Percentiles rank a stretch among this genome's conserved stretches.
phyloP scores from a whole-genome alignment of 176 grass and related monocot species.

The Oryza meyeriana region DNA sequence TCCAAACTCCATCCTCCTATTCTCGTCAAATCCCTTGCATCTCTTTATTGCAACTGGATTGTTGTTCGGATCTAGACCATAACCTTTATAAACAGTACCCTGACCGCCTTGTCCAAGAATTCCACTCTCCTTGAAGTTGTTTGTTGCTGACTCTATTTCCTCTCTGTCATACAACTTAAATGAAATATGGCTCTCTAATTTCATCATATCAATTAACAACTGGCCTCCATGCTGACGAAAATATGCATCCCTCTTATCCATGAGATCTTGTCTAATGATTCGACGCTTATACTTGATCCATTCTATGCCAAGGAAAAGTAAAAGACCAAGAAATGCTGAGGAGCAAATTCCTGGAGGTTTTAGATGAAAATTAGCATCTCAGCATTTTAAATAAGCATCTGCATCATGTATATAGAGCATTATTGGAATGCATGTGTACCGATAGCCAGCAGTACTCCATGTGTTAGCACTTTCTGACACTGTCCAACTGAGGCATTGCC shows the following conservation, averaged over 20 bases:
- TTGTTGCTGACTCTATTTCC: background rate
- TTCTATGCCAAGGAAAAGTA: background rate
- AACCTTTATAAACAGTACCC: conserved; percentile 25
- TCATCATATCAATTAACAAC: conserved; percentile 16
- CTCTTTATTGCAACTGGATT: conserved; percentile 22
- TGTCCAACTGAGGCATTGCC: background rate
- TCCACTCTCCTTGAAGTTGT: background rate
- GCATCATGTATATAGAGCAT: background rate
- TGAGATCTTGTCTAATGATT: background rate
- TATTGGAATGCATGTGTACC: background rate
- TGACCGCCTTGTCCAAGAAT: conserved; percentile 21
- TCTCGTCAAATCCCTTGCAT: conserved; percentile 29
- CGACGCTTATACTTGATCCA: background rate
- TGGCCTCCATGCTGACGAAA: conserved; percentile 16
- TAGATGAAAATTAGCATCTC: too few species aligned
- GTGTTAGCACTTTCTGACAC: background rate
- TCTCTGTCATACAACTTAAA: conserved; percentile 2
- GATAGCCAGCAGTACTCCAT: background rate
- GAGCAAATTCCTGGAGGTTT: background rate
- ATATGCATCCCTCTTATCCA: background rate
- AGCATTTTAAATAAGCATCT: background rate
- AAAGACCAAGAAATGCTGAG: background rate
- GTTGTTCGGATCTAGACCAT: background rate
- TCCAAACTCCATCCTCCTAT: conserved; percentile 12
- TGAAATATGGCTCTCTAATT: background rate